Evolutionary conservation across 768 basidiomycete species (phyloP), one percentile per base, ranked within the genome.

Genomic region (Pleurotus giganteus): DNA sequence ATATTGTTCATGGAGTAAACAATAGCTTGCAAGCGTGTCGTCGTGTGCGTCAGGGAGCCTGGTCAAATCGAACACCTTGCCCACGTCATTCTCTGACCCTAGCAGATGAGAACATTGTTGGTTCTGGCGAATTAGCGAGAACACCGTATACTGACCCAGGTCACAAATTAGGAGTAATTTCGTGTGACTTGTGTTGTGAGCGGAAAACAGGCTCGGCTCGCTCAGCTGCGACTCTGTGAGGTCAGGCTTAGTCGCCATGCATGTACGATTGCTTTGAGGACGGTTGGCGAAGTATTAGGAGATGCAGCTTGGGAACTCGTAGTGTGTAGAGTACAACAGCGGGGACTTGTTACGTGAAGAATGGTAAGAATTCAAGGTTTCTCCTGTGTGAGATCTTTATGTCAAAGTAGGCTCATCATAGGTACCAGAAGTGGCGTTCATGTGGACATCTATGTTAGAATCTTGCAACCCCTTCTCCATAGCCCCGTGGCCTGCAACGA

Each of bases 91-190:
- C 15, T 51, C 49, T 36, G 46, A 7, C 5, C 28, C 15, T 41
- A 41, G 5, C 39, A 17, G 5, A 7, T 5, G 5, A 6, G 8
- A n/a, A 41, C 8, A 41, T 8, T 21, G 19, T 41, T 41, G 39
- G 19, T 21, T 5, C 5, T 8, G n/a, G 12, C 12, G 7, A 21
- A 41, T 41, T 5, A n/a, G 12, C 12, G 19, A 17, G 15, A 21
- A 41, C n/a, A 41, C 6, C 5, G 5, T 7, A 7, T 4, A 27
- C 46, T 47, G 26, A 47, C 46, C 46, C 29, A 29, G 46, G n/a
- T 47, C 46, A 51, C 49, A 51, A 36, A 36, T 34, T 28, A 51
- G 11, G 34, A 51, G 32, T 34, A 51, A 51, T 37, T 37, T 51
- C 32, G 49, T 19, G 17, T 9, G 49, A 37, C 34, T 51, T 34